Evolutionary conservation across 805 yeast genomes (phyloP).

Genomic region (Wickerhamiella parazyma): DNA sequence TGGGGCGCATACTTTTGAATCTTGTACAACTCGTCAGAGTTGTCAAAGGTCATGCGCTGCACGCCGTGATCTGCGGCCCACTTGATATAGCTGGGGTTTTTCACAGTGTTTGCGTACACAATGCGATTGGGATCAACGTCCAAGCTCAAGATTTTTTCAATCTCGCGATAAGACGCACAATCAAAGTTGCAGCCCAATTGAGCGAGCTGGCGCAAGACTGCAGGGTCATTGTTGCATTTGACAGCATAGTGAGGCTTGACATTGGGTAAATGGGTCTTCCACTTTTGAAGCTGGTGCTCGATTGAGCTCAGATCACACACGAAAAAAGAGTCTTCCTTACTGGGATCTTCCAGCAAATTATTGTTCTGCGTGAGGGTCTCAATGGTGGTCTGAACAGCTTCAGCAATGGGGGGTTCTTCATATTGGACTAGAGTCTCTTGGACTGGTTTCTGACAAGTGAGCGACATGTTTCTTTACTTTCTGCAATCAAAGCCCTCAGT

Average conservation of each 20-base stretch:
- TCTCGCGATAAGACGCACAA: slow-evolving; percentile 84
- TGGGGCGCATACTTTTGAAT: slow-evolving; percentile 52
- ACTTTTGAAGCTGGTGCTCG: slow-evolving; percentile 42
- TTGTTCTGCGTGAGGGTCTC: background rate
- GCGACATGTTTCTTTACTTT: background rate
- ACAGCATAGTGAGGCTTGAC: slow-evolving; percentile 88
- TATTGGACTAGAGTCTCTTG: background rate
- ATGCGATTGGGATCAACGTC: slow-evolving; percentile 57
- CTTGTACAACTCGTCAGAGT: slow-evolving; percentile 69
- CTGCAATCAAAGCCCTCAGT: slow-evolving; percentile 10
- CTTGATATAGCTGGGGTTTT: slow-evolving; percentile 68
- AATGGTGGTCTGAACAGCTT: slow-evolving; percentile 3
- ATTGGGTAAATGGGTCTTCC: slow-evolving; percentile 55
- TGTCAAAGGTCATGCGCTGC: slow-evolving; percentile 76
- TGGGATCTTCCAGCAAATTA: background rate
- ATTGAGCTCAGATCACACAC: slow-evolving; percentile 76
- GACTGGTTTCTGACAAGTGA: slow-evolving; percentile 4
- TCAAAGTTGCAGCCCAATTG: slow-evolving; percentile 66
- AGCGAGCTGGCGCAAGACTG: slow-evolving; percentile 44
- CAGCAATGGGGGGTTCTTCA: background rate
- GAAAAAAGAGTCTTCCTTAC: slow-evolving; percentile 65
- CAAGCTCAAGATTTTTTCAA: slow-evolving; percentile 45
- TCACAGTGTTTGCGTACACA: slow-evolving; percentile 90
- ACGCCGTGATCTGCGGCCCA: slow-evolving; percentile 47
- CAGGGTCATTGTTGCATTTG: slow-evolving; percentile 71